These are phyloP conservation scores for Bauhinia variegata DNA, from an alignment of 306 rosid genomes.

Conservation along the genomic window DNA sequence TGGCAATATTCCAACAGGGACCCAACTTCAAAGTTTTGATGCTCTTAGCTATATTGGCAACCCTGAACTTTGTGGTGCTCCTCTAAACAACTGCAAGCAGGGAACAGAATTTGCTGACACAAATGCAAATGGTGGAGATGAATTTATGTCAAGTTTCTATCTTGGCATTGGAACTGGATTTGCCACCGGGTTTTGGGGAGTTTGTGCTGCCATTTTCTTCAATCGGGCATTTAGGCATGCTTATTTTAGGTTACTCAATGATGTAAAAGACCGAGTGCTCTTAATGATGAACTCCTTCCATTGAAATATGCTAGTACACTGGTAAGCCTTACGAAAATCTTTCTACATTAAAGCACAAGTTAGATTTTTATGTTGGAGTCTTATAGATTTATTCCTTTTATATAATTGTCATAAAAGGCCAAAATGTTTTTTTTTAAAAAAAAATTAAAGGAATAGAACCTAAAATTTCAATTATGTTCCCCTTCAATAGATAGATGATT, in stretches of 20 bases:
- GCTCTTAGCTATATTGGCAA: background rate
- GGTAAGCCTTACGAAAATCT: too few relatives aligned
- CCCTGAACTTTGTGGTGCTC: slow-evolving; percentile 7
- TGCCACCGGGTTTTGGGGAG: slow-evolving; percentile 15
- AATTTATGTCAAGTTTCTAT: background rate
- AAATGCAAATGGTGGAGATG: background rate
- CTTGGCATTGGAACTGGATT: slow-evolving; percentile 7
- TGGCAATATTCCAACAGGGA: slow-evolving; percentile 27
- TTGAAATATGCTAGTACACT: background rate
- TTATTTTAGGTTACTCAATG: background rate
- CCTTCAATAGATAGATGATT: too few relatives aligned
- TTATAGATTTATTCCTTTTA: too few relatives aligned
- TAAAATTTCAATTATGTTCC: too few relatives aligned
- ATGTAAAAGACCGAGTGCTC: background rate
- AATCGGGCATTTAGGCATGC: background rate
- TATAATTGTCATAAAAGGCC: too few relatives aligned
- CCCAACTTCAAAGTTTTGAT: slow-evolving; percentile 24
- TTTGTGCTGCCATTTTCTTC: background rate
- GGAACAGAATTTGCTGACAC: background rate
- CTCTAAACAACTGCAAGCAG: background rate
- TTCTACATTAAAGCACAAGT: too few relatives aligned
- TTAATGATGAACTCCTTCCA: background rate
- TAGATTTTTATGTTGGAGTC: too few relatives aligned
- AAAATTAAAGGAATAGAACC: too few relatives aligned
- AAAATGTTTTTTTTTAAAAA: too few relatives aligned